Evolutionary conservation across 2,329 filamentous ascomycete genomes (phyloP).

Genomic region (Pyrenochaeta sp.): DNA sequence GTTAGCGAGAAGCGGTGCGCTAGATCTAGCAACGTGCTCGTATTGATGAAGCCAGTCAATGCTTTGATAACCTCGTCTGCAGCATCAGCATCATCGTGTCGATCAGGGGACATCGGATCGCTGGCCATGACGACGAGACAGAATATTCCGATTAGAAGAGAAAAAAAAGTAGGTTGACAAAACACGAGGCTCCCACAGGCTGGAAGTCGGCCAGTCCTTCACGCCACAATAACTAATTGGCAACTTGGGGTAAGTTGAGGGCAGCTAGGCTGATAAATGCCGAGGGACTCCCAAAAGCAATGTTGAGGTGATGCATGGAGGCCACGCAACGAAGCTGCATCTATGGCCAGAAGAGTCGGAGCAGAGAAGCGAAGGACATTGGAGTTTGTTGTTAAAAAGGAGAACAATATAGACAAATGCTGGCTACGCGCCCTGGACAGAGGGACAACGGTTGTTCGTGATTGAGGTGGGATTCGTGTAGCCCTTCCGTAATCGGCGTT

Average conservation of each 20-base stretch:
- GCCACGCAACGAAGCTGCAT: too few relatives aligned
- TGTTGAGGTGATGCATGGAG: too few relatives aligned
- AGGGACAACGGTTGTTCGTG: slow-evolving; percentile 6
- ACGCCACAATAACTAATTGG: too few relatives aligned
- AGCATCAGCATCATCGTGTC: slow-evolving; percentile 11
- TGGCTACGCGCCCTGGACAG: slow-evolving; percentile 2
- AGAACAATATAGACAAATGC: slow-evolving; percentile 7
- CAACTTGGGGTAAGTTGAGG: not conserved
- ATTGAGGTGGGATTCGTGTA: slow-evolving; percentile 21
- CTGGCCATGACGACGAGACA: slow-evolving; percentile 24
- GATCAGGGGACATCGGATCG: slow-evolving; percentile 7
- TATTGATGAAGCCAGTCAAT: slow-evolving; percentile 44
- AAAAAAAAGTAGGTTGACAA: slow-evolving; percentile 5
- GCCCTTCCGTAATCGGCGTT: slow-evolving; percentile 23
- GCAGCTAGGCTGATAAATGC: not conserved
- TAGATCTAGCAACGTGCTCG: slow-evolving; percentile 40
- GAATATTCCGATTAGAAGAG: slow-evolving; percentile 5
- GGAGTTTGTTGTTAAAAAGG: slow-evolving; percentile 1
- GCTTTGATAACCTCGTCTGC: slow-evolving; percentile 34
- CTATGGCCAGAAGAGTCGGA: too few relatives aligned
- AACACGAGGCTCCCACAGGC: slow-evolving; percentile 8
- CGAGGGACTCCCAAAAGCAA: too few relatives aligned
- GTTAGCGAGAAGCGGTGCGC: slow-evolving; percentile 46
- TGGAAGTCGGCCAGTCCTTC: slow-evolving; percentile 2
- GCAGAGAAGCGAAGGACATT: not conserved